Base-by-base conservation (phyloP, 495 filamentous ascomycete species). In the Penicillium antarcticum region DNA sequence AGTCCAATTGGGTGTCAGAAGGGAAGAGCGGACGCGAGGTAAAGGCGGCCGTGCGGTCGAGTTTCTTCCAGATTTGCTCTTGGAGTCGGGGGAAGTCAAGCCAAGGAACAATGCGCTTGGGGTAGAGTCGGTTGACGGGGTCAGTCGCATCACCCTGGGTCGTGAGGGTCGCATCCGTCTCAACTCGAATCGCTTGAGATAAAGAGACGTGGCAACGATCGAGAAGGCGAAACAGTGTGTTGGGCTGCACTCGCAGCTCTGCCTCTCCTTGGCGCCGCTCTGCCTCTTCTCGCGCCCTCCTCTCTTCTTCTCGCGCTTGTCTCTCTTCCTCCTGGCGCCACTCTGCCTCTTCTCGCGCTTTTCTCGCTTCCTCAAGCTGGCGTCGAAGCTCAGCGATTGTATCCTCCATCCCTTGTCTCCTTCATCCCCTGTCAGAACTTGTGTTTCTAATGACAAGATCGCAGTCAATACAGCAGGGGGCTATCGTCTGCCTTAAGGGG, bases 121-220 rank as follows among this genome's bases (percentile, higher is more conserved):
- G 55, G 43, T 41, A 66, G 39, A 60, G 52, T 56, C 53, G 47
- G 47, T 61, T 66, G 3, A 59, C 57, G 29, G 46, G 57, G 52
- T 61, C 23, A 7, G 57, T 57, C 48, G 48, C 52, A 18, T 57
- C 52, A 40, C 63, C 64, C 31, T 62, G 53, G 9, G 54, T 60
- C 34, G 57, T 69, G 26, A 64, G 56, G 16, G 58, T 61, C 41
- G 56, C 51, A 54, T 66, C 54, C 11, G 56, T 58, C 58, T 70
- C 48, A 42, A 63, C 55, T 52, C 19, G 51, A 33, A 63, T 63
- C 26, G 60, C 51, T 50, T 58, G 23, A 43, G 65, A 67, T 26
- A 67, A 48, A 63, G 52, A 49, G 6, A 53, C 21, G 41, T 65
- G 49, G 38, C 53, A 61, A 37, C 52, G 53, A 53, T 58, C 43